Evolutionary conservation across 1,139 yeast species (phyloP).

Genomic region (Debaryomyces udenii): DNA sequence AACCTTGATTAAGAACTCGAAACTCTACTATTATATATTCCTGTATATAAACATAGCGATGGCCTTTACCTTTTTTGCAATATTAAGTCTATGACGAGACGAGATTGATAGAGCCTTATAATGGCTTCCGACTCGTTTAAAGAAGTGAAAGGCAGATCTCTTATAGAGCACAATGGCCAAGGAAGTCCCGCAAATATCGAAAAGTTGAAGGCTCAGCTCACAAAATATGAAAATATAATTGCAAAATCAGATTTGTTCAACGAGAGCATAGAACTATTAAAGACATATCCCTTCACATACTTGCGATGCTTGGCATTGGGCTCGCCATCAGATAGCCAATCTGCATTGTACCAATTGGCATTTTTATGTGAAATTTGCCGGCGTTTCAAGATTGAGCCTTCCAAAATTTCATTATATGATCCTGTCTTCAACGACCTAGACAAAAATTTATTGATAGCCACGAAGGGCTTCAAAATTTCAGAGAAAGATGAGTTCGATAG

Average conservation of each 20-base stretch:
- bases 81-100: too few relatives aligned
- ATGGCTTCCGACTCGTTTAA: conserved; percentile 1
- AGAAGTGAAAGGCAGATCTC: neutral
- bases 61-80: too few relatives aligned
- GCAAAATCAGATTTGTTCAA: conserved; percentile 11
- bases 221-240: conserved; percentile 5
- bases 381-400: conserved; percentile 21
- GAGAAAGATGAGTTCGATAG: conserved; percentile 24
- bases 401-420: conserved; percentile 55
- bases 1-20: too few relatives aligned
- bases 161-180: neutral
- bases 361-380: conserved; percentile 44
- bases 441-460: conserved; percentile 25
- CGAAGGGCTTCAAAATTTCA: conserved; percentile 24
- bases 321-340: conserved; percentile 56
- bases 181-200: neutral
- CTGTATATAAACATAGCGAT: too few relatives aligned
- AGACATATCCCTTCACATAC: conserved; percentile 12
- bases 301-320: conserved; percentile 78
- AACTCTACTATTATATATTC: too few relatives aligned
- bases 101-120: neutral
- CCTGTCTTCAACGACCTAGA: conserved; percentile 62
- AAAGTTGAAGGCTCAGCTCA: neutral
- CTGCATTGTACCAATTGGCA: conserved; percentile 70
- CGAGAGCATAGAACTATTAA: conserved; percentile 7